A percentile compares a stretch with the other conserved stretches of the same genome.
These are phyloP conservation scores for Trichomonascus vanleenenianus DNA, from an alignment of 805 yeast species.

Conservation along the genomic window DNA sequence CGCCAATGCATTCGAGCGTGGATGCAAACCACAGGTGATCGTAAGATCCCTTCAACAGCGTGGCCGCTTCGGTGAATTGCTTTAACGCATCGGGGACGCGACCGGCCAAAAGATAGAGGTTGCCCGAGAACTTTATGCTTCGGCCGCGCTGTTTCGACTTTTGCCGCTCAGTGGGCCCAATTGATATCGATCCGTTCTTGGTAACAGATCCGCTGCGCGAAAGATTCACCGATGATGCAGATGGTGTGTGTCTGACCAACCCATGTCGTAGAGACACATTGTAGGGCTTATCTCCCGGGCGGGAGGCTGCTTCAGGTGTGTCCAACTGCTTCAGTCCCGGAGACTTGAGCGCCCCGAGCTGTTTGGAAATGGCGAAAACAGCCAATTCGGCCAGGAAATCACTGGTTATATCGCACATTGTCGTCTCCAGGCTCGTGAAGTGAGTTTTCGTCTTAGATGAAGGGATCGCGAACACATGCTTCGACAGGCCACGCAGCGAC, in stretches of 20 bases:
- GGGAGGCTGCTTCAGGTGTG: slow-evolving; percentile 7
- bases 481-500: slow-evolving; percentile 3
- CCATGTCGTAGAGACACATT: slow-evolving; percentile 7
- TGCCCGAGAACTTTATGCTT: slow-evolving; percentile 66
- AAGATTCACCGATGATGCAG: slow-evolving; percentile 3
- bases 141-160: slow-evolving; percentile 57
- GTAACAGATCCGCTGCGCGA: slow-evolving; percentile 11
- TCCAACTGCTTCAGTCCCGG: slow-evolving; percentile 42
- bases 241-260: background rate
- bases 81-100: slow-evolving; percentile 61
- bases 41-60: slow-evolving; percentile 47
- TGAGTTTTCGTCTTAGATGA: slow-evolving; percentile 25
- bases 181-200: slow-evolving; percentile 26
- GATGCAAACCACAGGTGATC: slow-evolving; percentile 88
- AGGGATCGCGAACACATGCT: slow-evolving; percentile 16
- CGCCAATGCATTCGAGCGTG: slow-evolving; percentile 73
- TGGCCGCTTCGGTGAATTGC: slow-evolving; percentile 67
- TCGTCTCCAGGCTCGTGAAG: slow-evolving; percentile 48
- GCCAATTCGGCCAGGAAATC: slow-evolving; percentile 58
- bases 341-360: slow-evolving; percentile 73
- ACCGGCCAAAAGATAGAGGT: slow-evolving; percentile 75
- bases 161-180: slow-evolving; percentile 30
- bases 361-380: slow-evolving; percentile 57
- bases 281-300: slow-evolving; percentile 11
- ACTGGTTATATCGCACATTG: slow-evolving; percentile 64